Conservation (phyloP, 805 yeast genomes). For the Suhomyces xylopsoci region DNA sequence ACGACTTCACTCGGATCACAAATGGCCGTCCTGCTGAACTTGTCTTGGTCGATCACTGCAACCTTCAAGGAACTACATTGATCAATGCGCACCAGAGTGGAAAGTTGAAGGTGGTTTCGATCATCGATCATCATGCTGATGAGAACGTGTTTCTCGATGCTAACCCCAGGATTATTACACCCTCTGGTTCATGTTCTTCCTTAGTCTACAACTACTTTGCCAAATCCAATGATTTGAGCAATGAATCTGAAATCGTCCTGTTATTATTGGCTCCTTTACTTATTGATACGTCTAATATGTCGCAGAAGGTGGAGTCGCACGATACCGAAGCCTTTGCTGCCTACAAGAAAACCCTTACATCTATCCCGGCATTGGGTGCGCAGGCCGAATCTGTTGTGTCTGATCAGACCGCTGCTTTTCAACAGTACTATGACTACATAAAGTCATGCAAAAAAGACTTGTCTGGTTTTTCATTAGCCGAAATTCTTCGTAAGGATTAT, state of each 20-base stretch:
- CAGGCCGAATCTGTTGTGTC: background rate
- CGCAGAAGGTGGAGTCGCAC: slow-evolving; percentile 55
- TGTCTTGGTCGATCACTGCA: slow-evolving; percentile 81
- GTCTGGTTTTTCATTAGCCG: slow-evolving; percentile 53
- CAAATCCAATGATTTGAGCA: slow-evolving; percentile 13
- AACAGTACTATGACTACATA: slow-evolving; percentile 17
- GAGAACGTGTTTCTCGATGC: slow-evolving; percentile 49
- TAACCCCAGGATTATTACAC: slow-evolving; percentile 57
- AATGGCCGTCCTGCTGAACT: slow-evolving; percentile 33
- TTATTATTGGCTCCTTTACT: slow-evolving; percentile 66
- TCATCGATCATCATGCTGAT: slow-evolving; percentile 90
- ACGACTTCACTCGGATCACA: slow-evolving; percentile 49
- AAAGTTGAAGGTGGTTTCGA: slow-evolving; percentile 43
- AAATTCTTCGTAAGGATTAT: slow-evolving; percentile 78
- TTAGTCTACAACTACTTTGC: slow-evolving; percentile 67
- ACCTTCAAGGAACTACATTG: slow-evolving; percentile 48
- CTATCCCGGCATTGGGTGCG: background rate
- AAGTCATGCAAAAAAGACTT: slow-evolving; percentile 60
- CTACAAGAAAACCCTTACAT: slow-evolving; percentile 29
- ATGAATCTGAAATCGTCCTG: slow-evolving; percentile 33
- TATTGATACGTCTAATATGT: slow-evolving; percentile 71
- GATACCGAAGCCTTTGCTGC: slow-evolving; percentile 49
- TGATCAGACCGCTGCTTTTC: slow-evolving; percentile 9
- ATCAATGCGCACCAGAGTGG: slow-evolving; percentile 22
- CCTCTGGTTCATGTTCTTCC: slow-evolving; percentile 77